Base-by-base conservation (phyloP, 352 stramenopile genomes). In the Phytophthora cryptogea region DNA sequence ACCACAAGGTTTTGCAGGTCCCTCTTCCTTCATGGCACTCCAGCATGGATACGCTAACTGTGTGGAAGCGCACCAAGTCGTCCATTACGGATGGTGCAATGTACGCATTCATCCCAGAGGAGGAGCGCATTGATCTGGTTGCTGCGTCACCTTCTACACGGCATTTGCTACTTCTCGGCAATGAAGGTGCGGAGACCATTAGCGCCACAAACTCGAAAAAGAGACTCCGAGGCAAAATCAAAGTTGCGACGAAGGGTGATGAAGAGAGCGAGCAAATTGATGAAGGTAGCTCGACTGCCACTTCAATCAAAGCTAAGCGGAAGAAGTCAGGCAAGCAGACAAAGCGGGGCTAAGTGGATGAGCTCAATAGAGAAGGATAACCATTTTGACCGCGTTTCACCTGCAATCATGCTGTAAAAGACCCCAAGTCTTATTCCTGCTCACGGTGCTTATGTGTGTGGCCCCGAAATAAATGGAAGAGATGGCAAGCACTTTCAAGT, bases 31-130 rank as follows among this genome's bases (percentile, higher is more conserved):
- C 89, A 37, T 98, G 94, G 94, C 80, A 98, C 59, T 97, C 96
- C 48, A 96, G 94, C 28, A 85, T 94, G 35, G 92, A 98, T 62
- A 90, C 90, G 8, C 70, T 98, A 28, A 97, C 83, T 28, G 92
- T 98, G 47, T 98, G 94, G 94, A 98, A 97, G 75, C 88, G 92
- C 59, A 97, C 90, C 14, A 78, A 97, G 67, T 92, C 75, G 11
- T 97, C 82, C 54, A 90, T 92, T 53, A 93, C 97, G 45, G 85
- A 90, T 56, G 78, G 78, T 33, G 60, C 56, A 17, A 81, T 92
- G 54, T 94, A 92, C 54, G 85, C 85, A 17, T 92, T 80, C 45
- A 92, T 94, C 16, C 85, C 85, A 2, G 66, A 77, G 10, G 66
- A 92, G 7, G 83, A 94, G 41, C 85, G 81, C 0, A 59, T 94